Evolutionary conservation across 805 yeast species (phyloP), one percentile per base, ranked within the genome.

Genomic region (Starmerella khaoyaiensis): DNA sequence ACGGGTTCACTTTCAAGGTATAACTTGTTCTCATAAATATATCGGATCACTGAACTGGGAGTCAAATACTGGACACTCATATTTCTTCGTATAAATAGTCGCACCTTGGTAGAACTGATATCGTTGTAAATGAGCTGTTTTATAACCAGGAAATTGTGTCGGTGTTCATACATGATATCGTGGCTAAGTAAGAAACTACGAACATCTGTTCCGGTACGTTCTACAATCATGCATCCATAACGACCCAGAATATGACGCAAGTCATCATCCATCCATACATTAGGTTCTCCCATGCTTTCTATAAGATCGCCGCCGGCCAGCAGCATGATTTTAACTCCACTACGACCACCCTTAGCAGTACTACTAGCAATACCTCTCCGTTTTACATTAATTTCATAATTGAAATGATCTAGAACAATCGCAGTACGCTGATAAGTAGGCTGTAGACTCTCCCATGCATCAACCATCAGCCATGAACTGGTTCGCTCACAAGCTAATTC

Each of bases 201-300:
- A 36, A 90, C 98, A 60, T 90, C 98, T 8, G 90, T 69, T 5
- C 98, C 98, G 0, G 98, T 87, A 50, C 98, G 69, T 64, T 90
- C 98, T 17, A 90, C 95, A 34, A 90, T 90, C 45, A 90, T 64
- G 62, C 98, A 90, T 3, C 98, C 98, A 59, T 90, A 90, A 44
- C 80, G 77, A 20, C 98, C 98, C 48, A 90, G 67, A 32, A 90
- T 90, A 57, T 90, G 98, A 52, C 84, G 93, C 51, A 90, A 66
- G 59, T 90, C 98, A 40, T 71, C 78, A 57, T 87, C 97, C 1
- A 94, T 94, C 98, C 98, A 90, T 26, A 90, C 98, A 52, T 87
- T 90, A 17, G 98, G 97, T 60, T 90, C 98, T n/a, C 98, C 98
- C 97, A 90, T 90, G 30, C 93, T 77, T 58, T 90, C 98, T 37